phyloP scores from a whole-genome alignment of 805 yeast species.

The Saccharomycopsis fibuligera region DNA sequence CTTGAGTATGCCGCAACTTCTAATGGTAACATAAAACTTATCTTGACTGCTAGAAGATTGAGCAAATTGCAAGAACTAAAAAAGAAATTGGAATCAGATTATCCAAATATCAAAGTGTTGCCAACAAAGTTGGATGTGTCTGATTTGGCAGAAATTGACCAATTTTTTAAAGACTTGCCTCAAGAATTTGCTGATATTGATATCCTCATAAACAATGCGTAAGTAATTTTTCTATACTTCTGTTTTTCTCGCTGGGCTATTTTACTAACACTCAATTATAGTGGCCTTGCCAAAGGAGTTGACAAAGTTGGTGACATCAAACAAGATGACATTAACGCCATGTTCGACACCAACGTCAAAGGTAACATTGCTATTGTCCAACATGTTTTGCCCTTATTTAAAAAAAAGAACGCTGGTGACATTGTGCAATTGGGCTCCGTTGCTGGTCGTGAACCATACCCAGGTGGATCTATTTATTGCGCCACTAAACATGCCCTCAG shows the following conservation, averaged over 20 bases:
- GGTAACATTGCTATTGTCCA: constrained; percentile 42
- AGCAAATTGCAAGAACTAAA: constrained; percentile 64
- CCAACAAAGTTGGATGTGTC: constrained; percentile 53
- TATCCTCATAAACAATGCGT: constrained; percentile 57
- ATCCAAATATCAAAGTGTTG: constrained; percentile 40
- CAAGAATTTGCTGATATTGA: constrained; percentile 53
- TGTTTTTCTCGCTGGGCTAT: background rate
- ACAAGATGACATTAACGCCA: constrained; percentile 33
- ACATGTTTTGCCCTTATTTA: constrained; percentile 36
- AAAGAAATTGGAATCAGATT: constrained; percentile 83
- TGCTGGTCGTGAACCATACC: constrained; percentile 67
- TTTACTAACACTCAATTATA: background rate
- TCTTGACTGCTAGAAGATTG: constrained; percentile 73
- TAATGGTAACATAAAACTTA: constrained; percentile 60
- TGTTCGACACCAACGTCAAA: constrained; percentile 43
- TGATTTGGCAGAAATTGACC: constrained; percentile 41
- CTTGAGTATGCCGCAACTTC: constrained; percentile 68
- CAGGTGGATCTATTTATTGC: constrained; percentile 67
- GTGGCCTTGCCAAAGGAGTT: constrained; percentile 36
- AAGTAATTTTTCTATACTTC: background rate
- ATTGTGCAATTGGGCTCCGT: constrained; percentile 62
- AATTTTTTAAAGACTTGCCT: constrained; percentile 42
- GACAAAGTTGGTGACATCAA: constrained; percentile 38
- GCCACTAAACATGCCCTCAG: constrained; percentile 60
- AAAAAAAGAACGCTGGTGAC: constrained; percentile 42